Evolutionary conservation across 2,329 filamentous ascomycete species (phyloP).

Genomic region (Rasamsonia emersonii): DNA sequence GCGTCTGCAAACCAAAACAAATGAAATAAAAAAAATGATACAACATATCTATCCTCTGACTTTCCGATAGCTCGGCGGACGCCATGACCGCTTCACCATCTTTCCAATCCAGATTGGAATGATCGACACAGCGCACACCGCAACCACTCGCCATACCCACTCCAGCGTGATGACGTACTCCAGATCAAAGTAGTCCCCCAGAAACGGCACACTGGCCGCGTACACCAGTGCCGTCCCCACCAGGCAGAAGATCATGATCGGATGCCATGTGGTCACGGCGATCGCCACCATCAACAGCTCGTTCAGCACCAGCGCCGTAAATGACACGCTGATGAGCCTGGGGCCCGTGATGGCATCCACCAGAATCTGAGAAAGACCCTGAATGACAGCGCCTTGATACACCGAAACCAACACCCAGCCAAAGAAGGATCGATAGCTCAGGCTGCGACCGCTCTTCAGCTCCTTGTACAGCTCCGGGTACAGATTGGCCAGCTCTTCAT

Average conservation of each 20-base stretch:
- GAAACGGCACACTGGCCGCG: constrained; percentile 71
- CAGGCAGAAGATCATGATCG: constrained; percentile 77
- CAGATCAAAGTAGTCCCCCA: constrained; percentile 85
- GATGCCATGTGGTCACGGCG: constrained; percentile 95
- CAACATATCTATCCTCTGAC: constrained; percentile 52
- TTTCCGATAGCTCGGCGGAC: constrained; percentile 90
- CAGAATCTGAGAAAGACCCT: constrained; percentile 84
- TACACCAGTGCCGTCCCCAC: constrained; percentile 77
- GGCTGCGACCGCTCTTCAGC: constrained; percentile 74
- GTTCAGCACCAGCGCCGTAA: constrained; percentile 85
- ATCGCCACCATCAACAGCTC: constrained; percentile 96
- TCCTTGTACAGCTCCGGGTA: constrained; percentile 98
- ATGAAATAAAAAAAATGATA: no score
- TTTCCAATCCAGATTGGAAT: constrained; percentile 84
- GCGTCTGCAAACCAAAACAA: no score
- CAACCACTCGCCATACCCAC: constrained; percentile 80
- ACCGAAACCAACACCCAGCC: constrained; percentile 92
- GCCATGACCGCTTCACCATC: constrained; percentile 72
- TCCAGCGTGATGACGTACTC: constrained; percentile 66
- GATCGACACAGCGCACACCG: constrained; percentile 70
- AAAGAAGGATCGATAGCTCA: constrained; percentile 92
- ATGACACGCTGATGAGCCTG: constrained; percentile 80
- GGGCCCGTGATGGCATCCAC: constrained; percentile 60
- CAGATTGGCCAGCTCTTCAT: constrained; percentile 84
- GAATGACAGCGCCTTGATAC: constrained; percentile 92